phyloP scores from a whole-genome alignment of 164 flowering plant genomes.

The Sedum album region DNA sequence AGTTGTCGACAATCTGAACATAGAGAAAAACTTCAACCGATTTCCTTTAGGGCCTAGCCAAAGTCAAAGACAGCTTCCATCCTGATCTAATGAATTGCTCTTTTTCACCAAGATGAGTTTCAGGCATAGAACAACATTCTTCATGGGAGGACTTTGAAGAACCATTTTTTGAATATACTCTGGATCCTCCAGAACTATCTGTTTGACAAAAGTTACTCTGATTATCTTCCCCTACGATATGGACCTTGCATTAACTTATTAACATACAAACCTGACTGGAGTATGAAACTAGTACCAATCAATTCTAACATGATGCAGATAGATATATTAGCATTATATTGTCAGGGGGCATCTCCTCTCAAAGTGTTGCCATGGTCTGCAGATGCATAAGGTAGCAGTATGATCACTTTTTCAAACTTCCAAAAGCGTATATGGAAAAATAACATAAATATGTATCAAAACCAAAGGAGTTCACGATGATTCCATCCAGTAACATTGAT shows the following conservation, averaged over 20 bases:
- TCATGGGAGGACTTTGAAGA: conserved; percentile 24
- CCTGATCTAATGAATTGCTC: conserved; percentile 16
- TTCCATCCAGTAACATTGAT: no score
- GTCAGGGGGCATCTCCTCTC: conserved; percentile 83
- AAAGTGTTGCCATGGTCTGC: conserved; percentile 80
- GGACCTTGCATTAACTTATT: neutral
- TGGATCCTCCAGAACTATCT: conserved; percentile 43
- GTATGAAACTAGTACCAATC: conserved; percentile 66
- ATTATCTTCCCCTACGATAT: conserved; percentile 47
- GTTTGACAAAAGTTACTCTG: conserved; percentile 24
- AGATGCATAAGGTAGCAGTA: conserved; percentile 6
- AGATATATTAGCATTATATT: conserved; percentile 65
- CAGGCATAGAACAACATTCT: conserved; percentile 18
- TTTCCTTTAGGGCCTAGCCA: conserved; percentile 67
- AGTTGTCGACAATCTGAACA: no score
- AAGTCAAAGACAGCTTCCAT: conserved; percentile 34
- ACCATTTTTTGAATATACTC: conserved; percentile 36
- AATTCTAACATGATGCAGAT: no score
- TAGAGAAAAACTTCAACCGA: no score
- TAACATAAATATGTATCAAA: no score
- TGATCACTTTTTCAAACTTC: conserved; percentile 1
- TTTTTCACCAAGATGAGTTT: conserved; percentile 24
- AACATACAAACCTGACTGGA: neutral
- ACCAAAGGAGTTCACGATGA: no score
- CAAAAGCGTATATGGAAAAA: no score